These are phyloP conservation scores for Talaromyces liani DNA, from an alignment of 495 filamentous ascomycete genomes.

Conservation along the genomic window DNA sequence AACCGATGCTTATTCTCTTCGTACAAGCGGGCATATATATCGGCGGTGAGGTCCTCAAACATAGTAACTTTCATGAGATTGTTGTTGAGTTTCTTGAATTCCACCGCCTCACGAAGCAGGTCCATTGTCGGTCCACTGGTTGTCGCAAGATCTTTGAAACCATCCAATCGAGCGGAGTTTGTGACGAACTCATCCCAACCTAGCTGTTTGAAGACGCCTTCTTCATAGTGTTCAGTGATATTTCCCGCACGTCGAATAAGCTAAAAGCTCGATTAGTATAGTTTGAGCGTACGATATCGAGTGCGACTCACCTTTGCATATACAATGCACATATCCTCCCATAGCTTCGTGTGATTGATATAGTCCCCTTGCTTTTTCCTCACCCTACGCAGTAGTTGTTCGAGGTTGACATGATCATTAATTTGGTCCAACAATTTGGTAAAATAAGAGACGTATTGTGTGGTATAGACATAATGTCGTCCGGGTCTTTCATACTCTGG, in stretches of 20 bases:
- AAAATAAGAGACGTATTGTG: slow-evolving; percentile 80
- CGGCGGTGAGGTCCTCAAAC: slow-evolving; percentile 85
- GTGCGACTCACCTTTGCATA: slow-evolving; percentile 50
- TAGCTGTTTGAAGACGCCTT: slow-evolving; percentile 74
- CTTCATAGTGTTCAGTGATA: slow-evolving; percentile 60
- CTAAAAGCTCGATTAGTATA: slow-evolving; percentile 13
- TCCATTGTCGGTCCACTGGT: slow-evolving; percentile 46
- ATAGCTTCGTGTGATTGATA: slow-evolving; percentile 75
- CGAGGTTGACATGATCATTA: slow-evolving; percentile 71
- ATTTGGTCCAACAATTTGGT: slow-evolving; percentile 63
- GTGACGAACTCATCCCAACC: slow-evolving; percentile 72
- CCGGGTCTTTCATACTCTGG: slow-evolving; percentile 88
- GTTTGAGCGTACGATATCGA: not conserved
- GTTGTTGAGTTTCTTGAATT: slow-evolving; percentile 85
- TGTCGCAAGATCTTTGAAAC: slow-evolving; percentile 34
- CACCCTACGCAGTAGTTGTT: slow-evolving; percentile 71
- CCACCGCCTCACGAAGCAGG: slow-evolving; percentile 73
- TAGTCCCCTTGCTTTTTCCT: slow-evolving; percentile 78
- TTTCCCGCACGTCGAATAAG: slow-evolving; percentile 63
- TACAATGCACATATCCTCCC: slow-evolving; percentile 67
- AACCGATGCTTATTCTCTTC: slow-evolving; percentile 42
- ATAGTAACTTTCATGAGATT: slow-evolving; percentile 74
- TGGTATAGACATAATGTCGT: slow-evolving; percentile 89
- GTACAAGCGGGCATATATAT: slow-evolving; percentile 81
- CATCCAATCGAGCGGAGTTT: slow-evolving; percentile 48